phyloP scores from a whole-genome alignment of 225 moss, liverwort and hornwort genomes.

The Polytrichum formosum region DNA sequence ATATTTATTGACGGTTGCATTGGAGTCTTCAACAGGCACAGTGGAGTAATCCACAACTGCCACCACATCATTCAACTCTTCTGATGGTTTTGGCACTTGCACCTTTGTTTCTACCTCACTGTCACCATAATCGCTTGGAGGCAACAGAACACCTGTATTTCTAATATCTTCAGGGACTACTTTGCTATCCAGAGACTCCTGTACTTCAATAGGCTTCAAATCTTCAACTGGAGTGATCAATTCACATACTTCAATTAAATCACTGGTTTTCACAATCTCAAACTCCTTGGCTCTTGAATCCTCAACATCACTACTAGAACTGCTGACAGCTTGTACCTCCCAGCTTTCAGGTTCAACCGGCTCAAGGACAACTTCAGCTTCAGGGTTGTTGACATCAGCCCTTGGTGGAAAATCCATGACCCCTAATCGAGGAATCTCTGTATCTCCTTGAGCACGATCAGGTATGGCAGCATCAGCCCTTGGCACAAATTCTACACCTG shows the following conservation, averaged over 20 bases:
- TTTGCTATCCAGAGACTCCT: constrained; percentile 1
- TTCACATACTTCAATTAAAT: constrained; percentile 18
- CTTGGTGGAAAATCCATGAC: constrained; percentile 44
- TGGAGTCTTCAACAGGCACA: constrained; percentile 1
- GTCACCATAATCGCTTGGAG: neutral
- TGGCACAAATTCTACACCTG: constrained; percentile 39
- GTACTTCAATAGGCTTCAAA: constrained; percentile 17
- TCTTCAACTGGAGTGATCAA: constrained; percentile 9
- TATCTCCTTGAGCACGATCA: neutral
- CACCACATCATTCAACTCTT: constrained; percentile 4
- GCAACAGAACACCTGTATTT: neutral
- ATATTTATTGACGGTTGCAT: constrained; percentile 1
- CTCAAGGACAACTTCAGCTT: constrained; percentile 19
- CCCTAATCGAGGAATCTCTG: constrained; percentile 7
- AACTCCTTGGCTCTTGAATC: constrained; percentile 20
- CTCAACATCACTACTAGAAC: constrained; percentile 22
- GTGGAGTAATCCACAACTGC: constrained; percentile 3
- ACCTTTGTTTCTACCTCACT: constrained; percentile 2
- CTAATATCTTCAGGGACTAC: neutral
- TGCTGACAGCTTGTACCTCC: constrained; percentile 18
- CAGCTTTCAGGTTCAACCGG: constrained; percentile 20
- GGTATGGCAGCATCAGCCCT: constrained; percentile 33
- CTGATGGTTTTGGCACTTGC: constrained; percentile 6
- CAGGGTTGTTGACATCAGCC: constrained; percentile 26
- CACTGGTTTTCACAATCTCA: constrained; percentile 14